Evolutionary conservation across 2,329 filamentous ascomycete species (phyloP), one percentile per base, ranked within the genome.

Genomic region (Neofusicoccum kwambonambiense): DNA sequence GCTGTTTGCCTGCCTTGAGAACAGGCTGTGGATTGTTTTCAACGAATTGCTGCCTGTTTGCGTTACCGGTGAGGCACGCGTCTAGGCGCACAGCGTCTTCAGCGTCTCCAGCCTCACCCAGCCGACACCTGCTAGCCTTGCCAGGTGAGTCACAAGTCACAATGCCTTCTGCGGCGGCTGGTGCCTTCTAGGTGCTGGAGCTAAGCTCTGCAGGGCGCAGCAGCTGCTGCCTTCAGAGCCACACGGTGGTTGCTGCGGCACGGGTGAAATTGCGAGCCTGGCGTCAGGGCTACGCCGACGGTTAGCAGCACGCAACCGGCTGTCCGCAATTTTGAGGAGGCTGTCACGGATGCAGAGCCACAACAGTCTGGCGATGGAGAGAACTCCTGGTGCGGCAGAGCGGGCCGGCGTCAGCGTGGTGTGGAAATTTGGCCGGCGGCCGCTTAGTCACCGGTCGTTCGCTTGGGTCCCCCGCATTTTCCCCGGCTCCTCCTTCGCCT

Each of bases 381-480:
- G 27, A 51, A 2, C 27, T 34, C 13, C 19, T 12, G 13, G 19
- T 13, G 9, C 49, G 49, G 27, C 27, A 51, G 3, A 27, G 8
- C 27, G 49, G 49, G 3, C 49, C 27, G 49, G 49, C 45, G 17
- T 13, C 27, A 31, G 27, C 27, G 27, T 31, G 27, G 27, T 15
- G 47, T 34, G 15, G 27, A 35, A 51, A 51, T n/a, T 51, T 51
- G 27, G n/a, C 8, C 22, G 47, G 9, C 47, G 15, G 13, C 52
- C 5, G 52, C 52, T 57, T 42, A 57, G 17, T 57, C 37, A 57
- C 27, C 6, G 15, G 37, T 45, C 27, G 54, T 37, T 35, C 22
- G 56, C 56, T 60, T 47, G 54, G 42, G 9, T 60, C 56, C 56
- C 56, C 56, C 56, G 56, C 56, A 60, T 60, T 58, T 60, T 17